Conservation (phyloP, 805 yeast species). For the Blastobotrys robertii region DNA sequence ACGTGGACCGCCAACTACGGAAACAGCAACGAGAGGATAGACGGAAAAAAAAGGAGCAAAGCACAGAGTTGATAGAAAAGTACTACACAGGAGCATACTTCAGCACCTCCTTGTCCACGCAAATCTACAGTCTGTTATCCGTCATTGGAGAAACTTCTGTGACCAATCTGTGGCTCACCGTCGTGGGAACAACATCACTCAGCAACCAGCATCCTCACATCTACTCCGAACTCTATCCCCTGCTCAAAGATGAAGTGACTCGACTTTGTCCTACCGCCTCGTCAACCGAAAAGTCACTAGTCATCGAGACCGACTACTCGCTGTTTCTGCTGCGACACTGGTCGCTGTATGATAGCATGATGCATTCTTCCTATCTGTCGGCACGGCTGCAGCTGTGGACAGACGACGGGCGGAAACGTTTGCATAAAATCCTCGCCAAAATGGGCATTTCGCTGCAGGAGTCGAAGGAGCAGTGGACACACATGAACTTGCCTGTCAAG, state of each 20-base stretch:
- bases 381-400: slow-evolving; percentile 84
- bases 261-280: slow-evolving; percentile 39
- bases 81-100: slow-evolving; percentile 78
- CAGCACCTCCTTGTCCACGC: slow-evolving; percentile 64
- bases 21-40: slow-evolving; percentile 17
- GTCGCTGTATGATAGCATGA: slow-evolving; percentile 83
- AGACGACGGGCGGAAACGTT: slow-evolving; percentile 76
- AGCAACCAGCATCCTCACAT: slow-evolving; percentile 62
- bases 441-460: slow-evolving; percentile 89
- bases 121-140: slow-evolving; percentile 69
- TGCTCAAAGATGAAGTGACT: slow-evolving; percentile 72
- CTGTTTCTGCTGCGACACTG: slow-evolving; percentile 84
- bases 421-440: slow-evolving; percentile 87
- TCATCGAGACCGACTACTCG: slow-evolving; percentile 74
- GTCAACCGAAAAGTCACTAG: slow-evolving; percentile 32
- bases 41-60: background rate
- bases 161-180: slow-evolving; percentile 73
- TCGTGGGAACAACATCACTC: slow-evolving; percentile 79
- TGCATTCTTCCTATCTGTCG: slow-evolving; percentile 83
- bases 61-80: slow-evolving; percentile 48
- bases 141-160: slow-evolving; percentile 69
- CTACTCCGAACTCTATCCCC: slow-evolving; percentile 60
- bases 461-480: slow-evolving; percentile 90
- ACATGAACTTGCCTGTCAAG: slow-evolving; percentile 74
- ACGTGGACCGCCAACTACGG: slow-evolving; percentile 15